Base-by-base conservation (phyloP, 345 rosid genomes). In the Aurinia saxatilis region DNA sequence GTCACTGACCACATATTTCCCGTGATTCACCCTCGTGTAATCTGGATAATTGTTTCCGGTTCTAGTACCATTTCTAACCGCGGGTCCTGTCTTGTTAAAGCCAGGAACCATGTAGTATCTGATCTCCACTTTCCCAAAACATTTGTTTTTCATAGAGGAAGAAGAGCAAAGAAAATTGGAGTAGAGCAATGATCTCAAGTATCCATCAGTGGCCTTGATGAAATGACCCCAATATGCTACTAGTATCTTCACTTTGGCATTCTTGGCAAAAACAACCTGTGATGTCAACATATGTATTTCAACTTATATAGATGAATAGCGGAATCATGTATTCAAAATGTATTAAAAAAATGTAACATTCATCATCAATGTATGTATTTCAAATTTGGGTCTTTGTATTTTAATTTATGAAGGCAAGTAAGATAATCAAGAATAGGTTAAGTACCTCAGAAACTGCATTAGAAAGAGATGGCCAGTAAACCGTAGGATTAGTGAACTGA, bases 241-340 rank as follows among this genome's bases (percentile, higher is more conserved):
- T 59, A 68, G 45, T 67, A 91, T 74, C 85, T 79, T 87, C 75
- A 87, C 91, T 36, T 75, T 82, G 5, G 90, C 93, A 8, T 84
- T 82, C 88, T 84, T 91, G 71, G 96, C 75, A 77, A 84, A 91
- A 12, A 91, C 78, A 17, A 87, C 89, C n/a, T n/a, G n/a, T n/a
- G n/a, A n/a, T n/a, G n/a, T n/a, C n/a, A n/a, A n/a, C n/a, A n/a
- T n/a, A n/a, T n/a, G n/a, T n/a, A n/a, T n/a, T n/a, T n/a, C n/a
- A n/a, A n/a, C n/a, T n/a, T n/a, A n/a, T n/a, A n/a, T n/a, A n/a
- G n/a, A n/a, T n/a, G n/a, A n/a, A n/a, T n/a, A n/a, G n/a, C n/a
- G n/a, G n/a, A n/a, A n/a, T n/a, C n/a, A n/a, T n/a, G n/a, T n/a
- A n/a, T n/a, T n/a, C n/a, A n/a, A n/a, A n/a, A n/a, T n/a, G n/a